Evolutionary conservation across 805 yeast genomes (phyloP), one percentile per base, ranked within the genome.

Genomic region (Candida verbasci): DNA sequence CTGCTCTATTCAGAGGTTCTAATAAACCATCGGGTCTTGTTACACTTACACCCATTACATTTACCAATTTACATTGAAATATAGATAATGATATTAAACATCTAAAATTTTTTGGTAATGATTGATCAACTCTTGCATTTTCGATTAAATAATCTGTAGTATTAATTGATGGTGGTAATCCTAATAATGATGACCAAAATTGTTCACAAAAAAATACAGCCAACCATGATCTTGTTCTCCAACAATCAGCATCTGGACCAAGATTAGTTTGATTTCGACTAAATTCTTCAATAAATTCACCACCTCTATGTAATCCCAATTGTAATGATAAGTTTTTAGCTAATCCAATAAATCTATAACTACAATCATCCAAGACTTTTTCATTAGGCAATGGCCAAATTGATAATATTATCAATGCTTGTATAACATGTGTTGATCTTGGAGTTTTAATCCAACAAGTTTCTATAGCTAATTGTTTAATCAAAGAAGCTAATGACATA

Each of bases 361-460:
- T 83, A 53, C 93, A 82, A 54, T 89, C 97, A 60, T 89, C 97
- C 41, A 89, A 66, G 14, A 89, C 91, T 52, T 88, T 89, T 52
- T 85, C 89, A 51, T 88, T 88, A 0, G 97, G 97, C 30, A 89
- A 58, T 0, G 96, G 96, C 97, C 97, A 89, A 11, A 79, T 78
- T 20, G 89, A 78, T 20, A 89, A 65, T n/a, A 89, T 82, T 17
- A 89, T 62, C 26, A 89, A 65, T 0, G 96, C 95, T 53, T 89
- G 97, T 6, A 89, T 86, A 26, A 89, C 89, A 56, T 89, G 96
- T 0, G 96, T 86, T 2, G 95, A 85, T 52, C 97, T 72, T 2
- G 97, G 96, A 0, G 97, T 89, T 39, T 89, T 68, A 33, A 88
- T 78, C 94, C 96, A 86, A 60, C 96, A 87, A 0, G 94, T 86